Evolutionary conservation across 768 basidiomycete genomes (phyloP).

Genomic region (Holtermannia corniformis): DNA sequence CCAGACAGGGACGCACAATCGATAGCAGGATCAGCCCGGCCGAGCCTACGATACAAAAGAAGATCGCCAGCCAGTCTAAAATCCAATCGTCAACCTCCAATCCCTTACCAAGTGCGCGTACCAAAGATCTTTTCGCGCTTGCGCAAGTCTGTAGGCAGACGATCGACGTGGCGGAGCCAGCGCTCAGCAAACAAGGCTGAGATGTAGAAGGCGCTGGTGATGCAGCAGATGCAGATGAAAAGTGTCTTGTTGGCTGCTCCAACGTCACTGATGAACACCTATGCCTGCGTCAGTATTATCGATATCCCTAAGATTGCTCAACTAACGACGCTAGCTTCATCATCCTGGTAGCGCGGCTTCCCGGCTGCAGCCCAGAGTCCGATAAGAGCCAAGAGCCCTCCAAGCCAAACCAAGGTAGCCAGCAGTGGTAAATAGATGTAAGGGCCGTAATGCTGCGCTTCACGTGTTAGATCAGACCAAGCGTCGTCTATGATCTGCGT

Average conservation of each 20-base stretch:
- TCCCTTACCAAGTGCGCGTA: no score
- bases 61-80: conserved; percentile 39
- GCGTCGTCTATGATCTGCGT: neutral
- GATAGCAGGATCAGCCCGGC: conserved; percentile 39
- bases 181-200: conserved; percentile 39
- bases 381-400: conserved; percentile 34
- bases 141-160: conserved; percentile 39
- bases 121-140: conserved; percentile 36
- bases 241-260: conserved; percentile 26
- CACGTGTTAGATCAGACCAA: neutral
- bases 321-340: conserved; percentile 24
- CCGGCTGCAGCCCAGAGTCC: conserved; percentile 31
- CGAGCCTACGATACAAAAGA: conserved; percentile 39
- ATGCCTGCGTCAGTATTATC: neutral
- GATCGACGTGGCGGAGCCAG: conserved; percentile 43
- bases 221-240: conserved; percentile 20
- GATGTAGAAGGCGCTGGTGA: conserved; percentile 37
- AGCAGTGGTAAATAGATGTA: conserved; percentile 34
- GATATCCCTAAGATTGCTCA: no score
- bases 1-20: conserved; percentile 18
- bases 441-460: conserved; percentile 31
- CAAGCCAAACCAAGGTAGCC: conserved; percentile 34
- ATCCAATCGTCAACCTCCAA: neutral
- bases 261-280: conserved; percentile 42
- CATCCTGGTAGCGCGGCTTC: conserved; percentile 34